A percentile compares a stretch with the other conserved stretches of the same genome.
These are phyloP conservation scores for Xerocomus brunneocitrinus DNA, from an alignment of 768 basidiomycete genomes.

Conservation along the genomic window DNA sequence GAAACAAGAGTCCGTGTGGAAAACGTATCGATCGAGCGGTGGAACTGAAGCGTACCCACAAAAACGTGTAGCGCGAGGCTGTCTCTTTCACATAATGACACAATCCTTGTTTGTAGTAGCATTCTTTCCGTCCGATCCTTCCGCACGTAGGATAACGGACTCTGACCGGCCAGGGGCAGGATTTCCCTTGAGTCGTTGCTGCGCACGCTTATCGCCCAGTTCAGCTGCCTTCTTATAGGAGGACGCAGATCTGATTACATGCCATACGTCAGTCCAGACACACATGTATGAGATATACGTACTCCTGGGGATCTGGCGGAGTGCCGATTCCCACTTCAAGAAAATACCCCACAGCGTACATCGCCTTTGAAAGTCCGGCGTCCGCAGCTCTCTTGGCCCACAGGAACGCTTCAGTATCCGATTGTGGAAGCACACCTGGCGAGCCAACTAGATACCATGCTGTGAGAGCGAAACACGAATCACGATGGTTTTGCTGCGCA, in stretches of 20 bases:
- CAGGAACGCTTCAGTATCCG: constrained; percentile 95
- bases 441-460: constrained; percentile 99
- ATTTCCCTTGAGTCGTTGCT: constrained; percentile 69
- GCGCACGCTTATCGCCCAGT: constrained; percentile 89
- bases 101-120: constrained; percentile 69
- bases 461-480: constrained; percentile 96
- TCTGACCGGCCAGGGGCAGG: constrained; percentile 57
- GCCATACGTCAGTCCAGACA: constrained; percentile 1
- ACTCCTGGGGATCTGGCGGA: constrained; percentile 60
- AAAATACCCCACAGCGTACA: constrained; percentile 98
- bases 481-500: constrained; percentile 93
- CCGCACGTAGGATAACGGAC: constrained; percentile 53
- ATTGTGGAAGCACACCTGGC: constrained; percentile 94
- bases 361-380: constrained; percentile 85
- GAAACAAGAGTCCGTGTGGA: constrained; percentile 1
- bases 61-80: background rate
- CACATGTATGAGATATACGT: constrained; percentile 29
- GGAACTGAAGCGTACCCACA: constrained; percentile 14
- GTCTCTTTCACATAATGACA: constrained; percentile 66
- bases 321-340: constrained; percentile 92
- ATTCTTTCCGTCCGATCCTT: constrained; percentile 47
- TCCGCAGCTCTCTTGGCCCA: constrained; percentile 98
- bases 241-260: constrained; percentile 49
- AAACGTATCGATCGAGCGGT: background rate
- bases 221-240: constrained; percentile 93